phyloP scores from a whole-genome alignment of 1,284 basidiomycete species.

The Cutaneotrichosporon daszewskae region DNA sequence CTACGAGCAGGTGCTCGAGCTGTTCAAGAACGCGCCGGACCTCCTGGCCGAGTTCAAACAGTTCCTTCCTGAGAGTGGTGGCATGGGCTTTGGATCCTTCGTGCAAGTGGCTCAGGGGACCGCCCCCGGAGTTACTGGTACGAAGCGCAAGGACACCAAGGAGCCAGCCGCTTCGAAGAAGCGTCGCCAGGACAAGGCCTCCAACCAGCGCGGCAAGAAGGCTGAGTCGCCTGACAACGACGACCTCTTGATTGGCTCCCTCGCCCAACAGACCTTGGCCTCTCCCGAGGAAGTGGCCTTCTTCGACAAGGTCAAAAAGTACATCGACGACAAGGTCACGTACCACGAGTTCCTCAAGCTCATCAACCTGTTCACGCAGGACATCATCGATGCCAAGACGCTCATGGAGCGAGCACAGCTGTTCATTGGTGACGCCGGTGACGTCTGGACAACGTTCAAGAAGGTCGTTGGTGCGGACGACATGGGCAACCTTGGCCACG shows the following conservation, averaged over 20 bases:
- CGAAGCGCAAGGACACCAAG: slow-evolving; percentile 39
- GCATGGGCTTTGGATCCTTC: slow-evolving; percentile 34
- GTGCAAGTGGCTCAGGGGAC: slow-evolving; percentile 25
- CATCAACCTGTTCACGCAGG: slow-evolving; percentile 90
- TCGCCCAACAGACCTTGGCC: slow-evolving; percentile 49
- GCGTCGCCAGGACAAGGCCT: slow-evolving; percentile 52
- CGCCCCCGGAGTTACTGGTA: slow-evolving; percentile 6
- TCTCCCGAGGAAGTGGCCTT: slow-evolving; percentile 83
- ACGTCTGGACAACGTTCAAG: slow-evolving; percentile 81
- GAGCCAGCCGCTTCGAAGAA: slow-evolving; percentile 41
- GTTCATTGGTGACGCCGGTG: slow-evolving; percentile 69
- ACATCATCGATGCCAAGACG: slow-evolving; percentile 78
- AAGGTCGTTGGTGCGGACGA: slow-evolving; percentile 71
- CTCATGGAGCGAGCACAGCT: slow-evolving; percentile 73
- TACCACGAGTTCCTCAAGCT: slow-evolving; percentile 97
- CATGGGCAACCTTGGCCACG: slow-evolving; percentile 68
- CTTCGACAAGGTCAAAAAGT: slow-evolving; percentile 87
- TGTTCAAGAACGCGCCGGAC: slow-evolving; percentile 91
- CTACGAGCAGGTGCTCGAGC: slow-evolving; percentile 81
- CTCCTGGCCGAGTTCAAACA: slow-evolving; percentile 92
- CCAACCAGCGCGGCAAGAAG: slow-evolving; percentile 24
- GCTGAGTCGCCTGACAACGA: slow-evolving; percentile 40
- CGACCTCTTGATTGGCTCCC: slow-evolving; percentile 17
- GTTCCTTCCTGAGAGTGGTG: slow-evolving; percentile 71
- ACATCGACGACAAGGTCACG: slow-evolving; percentile 73